phyloP scores from a whole-genome alignment of 2,329 filamentous ascomycete species.

The Pseudocercospora pini-densiflorae region DNA sequence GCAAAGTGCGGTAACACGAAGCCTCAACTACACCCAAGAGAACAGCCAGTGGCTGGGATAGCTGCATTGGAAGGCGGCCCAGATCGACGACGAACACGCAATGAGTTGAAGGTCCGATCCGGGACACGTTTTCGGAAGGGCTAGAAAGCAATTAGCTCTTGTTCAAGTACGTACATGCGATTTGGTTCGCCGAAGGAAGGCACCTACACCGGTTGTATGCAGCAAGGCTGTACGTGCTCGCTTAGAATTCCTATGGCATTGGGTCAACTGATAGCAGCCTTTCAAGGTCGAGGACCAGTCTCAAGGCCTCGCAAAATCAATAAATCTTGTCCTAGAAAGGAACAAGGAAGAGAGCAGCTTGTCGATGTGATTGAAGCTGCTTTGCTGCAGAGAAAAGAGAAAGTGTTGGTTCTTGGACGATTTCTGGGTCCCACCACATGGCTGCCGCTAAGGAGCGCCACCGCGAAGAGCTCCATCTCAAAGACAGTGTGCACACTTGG shows the following conservation, averaged over 20 bases:
- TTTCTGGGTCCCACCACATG: background rate
- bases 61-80: constrained; percentile 13
- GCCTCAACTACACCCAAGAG: constrained; percentile 1
- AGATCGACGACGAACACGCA: constrained; percentile 8
- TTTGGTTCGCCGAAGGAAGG: constrained; percentile 5
- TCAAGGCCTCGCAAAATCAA: background rate
- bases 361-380: background rate
- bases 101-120: background rate
- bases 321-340: background rate
- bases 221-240: constrained; percentile 10
- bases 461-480: background rate
- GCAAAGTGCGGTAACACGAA: constrained; percentile 6
- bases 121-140: background rate
- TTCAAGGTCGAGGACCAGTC: background rate
- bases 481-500: background rate
- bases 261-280: background rate
- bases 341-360: background rate
- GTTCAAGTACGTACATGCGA: background rate
- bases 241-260: constrained; percentile 1
- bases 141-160: background rate
- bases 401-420: background rate
- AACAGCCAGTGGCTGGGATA: constrained; percentile 12
- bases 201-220: background rate
- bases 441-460: constrained; percentile 4
- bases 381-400: background rate